Percentiles rank a stretch among this genome's conserved stretches.
These are phyloP conservation scores for Paratinospora sagittata DNA, from an alignment of 164 flowering plant species.

Conservation along the genomic window DNA sequence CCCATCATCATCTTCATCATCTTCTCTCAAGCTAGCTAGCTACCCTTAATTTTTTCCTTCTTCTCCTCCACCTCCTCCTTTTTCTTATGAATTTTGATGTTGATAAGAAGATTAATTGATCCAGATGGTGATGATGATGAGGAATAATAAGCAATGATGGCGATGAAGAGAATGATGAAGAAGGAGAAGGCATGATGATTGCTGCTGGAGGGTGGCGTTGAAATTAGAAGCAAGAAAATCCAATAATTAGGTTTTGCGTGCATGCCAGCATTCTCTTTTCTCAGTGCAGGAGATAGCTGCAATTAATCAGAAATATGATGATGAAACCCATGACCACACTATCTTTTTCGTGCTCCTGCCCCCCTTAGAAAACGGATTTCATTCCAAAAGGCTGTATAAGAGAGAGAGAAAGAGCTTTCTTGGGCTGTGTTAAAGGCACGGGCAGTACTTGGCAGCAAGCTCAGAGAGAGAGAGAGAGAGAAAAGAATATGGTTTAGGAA, in stretches of 20 bases:
- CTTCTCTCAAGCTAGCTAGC: not conserved
- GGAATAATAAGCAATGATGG: constrained; percentile 30
- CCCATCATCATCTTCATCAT: not conserved
- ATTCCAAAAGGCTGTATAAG: constrained; percentile 30
- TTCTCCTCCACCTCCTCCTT: not conserved
- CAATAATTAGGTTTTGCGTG: constrained; percentile 15
- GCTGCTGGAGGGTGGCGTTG: constrained; percentile 19
- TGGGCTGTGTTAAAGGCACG: constrained; percentile 40
- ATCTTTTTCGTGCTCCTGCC: constrained; percentile 14
- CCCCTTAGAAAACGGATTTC: constrained; percentile 1
- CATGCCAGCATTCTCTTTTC: constrained; percentile 16
- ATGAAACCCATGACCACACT: constrained; percentile 19
- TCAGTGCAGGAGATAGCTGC: not conserved
- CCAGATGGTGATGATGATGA: constrained; percentile 13
- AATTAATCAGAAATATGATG: constrained; percentile 11
- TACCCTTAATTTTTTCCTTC: not conserved
- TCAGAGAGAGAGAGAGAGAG: constrained; percentile 12
- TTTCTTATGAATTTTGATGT: constrained; percentile 10
- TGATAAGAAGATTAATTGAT: constrained; percentile 12
- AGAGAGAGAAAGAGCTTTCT: constrained; percentile 23
- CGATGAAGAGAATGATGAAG: constrained; percentile 21
- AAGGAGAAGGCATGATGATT: constrained; percentile 39
- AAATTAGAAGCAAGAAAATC: constrained; percentile 7
- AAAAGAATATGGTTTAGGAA: constrained; percentile 17
- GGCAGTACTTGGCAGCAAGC: constrained; percentile 4